These are phyloP conservation scores for Nasturtium officinale DNA, from an alignment of 345 rosid species.

Conservation along the genomic window DNA sequence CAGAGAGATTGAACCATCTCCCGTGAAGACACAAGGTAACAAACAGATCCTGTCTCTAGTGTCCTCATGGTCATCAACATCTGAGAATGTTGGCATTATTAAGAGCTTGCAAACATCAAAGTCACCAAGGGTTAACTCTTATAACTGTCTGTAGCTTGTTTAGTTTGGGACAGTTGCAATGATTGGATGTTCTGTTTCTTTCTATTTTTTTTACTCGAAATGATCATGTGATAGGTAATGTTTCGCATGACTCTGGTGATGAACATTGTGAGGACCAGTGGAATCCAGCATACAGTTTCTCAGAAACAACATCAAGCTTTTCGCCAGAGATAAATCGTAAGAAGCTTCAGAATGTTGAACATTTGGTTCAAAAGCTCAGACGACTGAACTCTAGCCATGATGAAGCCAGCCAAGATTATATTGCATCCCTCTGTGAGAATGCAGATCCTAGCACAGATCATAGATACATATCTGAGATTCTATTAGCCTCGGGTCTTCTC, in stretches of 20 bases:
- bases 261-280: constrained; percentile 54
- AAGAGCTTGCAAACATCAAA: constrained; percentile 9
- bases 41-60: background rate
- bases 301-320: constrained; percentile 47
- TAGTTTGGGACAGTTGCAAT: constrained; percentile 4
- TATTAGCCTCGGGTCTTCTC: constrained; percentile 92
- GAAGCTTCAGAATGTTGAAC: constrained; percentile 85
- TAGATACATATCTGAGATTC: constrained; percentile 91
- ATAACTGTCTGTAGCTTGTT: constrained; percentile 19
- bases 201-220: constrained; percentile 39
- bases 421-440: constrained; percentile 90
- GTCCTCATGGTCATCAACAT: constrained; percentile 11
- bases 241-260: constrained; percentile 44
- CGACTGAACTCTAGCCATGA: constrained; percentile 79
- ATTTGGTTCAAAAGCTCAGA: constrained; percentile 88
- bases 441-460: constrained; percentile 66
- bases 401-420: constrained; percentile 88
- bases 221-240: constrained; percentile 50
- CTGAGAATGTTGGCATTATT: constrained; percentile 13
- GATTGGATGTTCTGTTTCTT: constrained; percentile 8
- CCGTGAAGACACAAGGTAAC: constrained; percentile 50
- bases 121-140: constrained; percentile 18
- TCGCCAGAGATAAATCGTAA: constrained; percentile 69
- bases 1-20: constrained; percentile 65
- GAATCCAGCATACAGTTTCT: constrained; percentile 51